These are phyloP conservation scores for Hymenoscyphus infarciens DNA, from an alignment of 2,329 filamentous ascomycete genomes.

Conservation along the genomic window DNA sequence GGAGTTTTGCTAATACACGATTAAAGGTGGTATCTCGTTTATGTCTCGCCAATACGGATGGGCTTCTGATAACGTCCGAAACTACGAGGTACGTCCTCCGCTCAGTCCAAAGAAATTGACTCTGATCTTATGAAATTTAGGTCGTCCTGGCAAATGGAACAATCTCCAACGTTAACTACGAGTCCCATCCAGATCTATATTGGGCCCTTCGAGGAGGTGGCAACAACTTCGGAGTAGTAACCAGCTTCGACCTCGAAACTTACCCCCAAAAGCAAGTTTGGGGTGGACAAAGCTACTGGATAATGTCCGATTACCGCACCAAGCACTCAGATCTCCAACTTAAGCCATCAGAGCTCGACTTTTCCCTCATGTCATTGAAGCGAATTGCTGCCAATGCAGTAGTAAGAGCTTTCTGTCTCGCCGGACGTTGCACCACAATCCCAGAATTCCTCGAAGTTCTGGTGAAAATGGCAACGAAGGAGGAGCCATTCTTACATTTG, in stretches of 20 bases:
- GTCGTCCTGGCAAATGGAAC: slow-evolving; percentile 34
- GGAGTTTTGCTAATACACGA: not conserved
- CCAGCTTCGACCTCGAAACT: slow-evolving; percentile 40
- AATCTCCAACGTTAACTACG: slow-evolving; percentile 28
- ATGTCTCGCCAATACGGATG: slow-evolving; percentile 19
- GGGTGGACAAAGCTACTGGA: not conserved
- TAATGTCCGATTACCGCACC: not conserved
- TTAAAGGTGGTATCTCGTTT: slow-evolving; percentile 6
- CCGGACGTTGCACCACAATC: not conserved
- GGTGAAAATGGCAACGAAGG: not conserved
- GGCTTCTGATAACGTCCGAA: slow-evolving; percentile 20
- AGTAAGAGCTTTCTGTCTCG: not conserved
- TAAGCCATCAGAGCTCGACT: not conserved
- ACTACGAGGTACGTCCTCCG: slow-evolving; percentile 14
- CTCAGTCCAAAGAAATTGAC: not conserved
- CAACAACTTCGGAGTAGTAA: slow-evolving; percentile 28
- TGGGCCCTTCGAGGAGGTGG: slow-evolving; percentile 37
- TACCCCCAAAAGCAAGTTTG: not conserved
- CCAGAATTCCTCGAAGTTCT: not conserved
- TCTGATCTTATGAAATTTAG: not conserved
- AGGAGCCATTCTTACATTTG: not conserved
- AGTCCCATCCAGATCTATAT: slow-evolving; percentile 31
- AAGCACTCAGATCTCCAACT: not conserved
- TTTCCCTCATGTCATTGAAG: not conserved
- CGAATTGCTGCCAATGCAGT: not conserved